phyloP scores from a whole-genome alignment of 2,329 filamentous ascomycete genomes.

The Chrysosporium keratinophilum region DNA sequence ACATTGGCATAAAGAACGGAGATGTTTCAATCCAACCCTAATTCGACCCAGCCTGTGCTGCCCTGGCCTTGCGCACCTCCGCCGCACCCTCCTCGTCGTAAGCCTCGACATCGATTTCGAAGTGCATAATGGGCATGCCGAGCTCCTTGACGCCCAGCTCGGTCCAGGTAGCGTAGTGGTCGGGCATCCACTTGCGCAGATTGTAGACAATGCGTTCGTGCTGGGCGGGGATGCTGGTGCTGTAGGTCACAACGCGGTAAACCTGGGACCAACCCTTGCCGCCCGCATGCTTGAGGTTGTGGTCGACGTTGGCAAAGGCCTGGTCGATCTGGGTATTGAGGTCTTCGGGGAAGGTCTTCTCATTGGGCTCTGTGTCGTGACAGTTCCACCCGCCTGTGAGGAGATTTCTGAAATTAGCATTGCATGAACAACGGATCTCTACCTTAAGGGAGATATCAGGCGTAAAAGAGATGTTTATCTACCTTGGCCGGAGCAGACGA shows the following conservation, averaged over 20 bases:
- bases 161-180: conserved; percentile 47
- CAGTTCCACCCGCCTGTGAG: no score
- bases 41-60: no score
- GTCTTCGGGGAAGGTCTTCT: no score
- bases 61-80: background rate
- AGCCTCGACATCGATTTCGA: conserved; percentile 51
- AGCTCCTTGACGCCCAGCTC: conserved; percentile 42
- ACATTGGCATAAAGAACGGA: no score
- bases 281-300: conserved; percentile 42
- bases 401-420: no score
- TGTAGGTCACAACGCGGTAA: conserved; percentile 39
- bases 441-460: no score
- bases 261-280: conserved; percentile 50
- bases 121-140: conserved; percentile 42
- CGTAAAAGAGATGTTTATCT: no score
- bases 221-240: no score
- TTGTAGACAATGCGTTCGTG: conserved; percentile 40
- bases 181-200: conserved; percentile 43
- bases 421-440: no score
- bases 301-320: conserved; percentile 50
- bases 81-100: conserved; percentile 24
- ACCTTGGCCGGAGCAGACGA: no score
- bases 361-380: no score
- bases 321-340: conserved; percentile 37
- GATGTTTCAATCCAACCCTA: no score